Conservation (phyloP, 2,329 filamentous ascomycete genomes). For the Sodiomyces alkalinus region DNA sequence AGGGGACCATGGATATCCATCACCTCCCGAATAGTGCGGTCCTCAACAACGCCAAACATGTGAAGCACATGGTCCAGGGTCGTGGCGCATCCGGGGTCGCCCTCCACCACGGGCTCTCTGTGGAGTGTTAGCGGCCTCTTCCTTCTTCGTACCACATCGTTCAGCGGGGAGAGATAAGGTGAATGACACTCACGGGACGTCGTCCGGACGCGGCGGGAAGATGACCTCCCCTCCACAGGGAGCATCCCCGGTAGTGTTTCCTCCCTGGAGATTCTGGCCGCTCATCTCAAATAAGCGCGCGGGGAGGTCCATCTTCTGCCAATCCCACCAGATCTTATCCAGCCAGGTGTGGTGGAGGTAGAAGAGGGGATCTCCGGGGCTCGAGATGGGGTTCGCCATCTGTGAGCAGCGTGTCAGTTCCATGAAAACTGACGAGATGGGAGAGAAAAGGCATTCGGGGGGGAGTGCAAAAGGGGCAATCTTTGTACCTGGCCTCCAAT, state of each 20-base stretch:
- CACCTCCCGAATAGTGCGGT: slow-evolving; percentile 11
- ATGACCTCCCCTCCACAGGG: background rate
- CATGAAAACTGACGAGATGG: slow-evolving; percentile 4
- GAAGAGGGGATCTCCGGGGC: slow-evolving; percentile 17
- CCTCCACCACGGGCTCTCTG: slow-evolving; percentile 2
- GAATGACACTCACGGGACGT: slow-evolving; percentile 1
- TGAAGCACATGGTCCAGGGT: slow-evolving; percentile 13
- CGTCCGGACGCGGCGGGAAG: background rate
- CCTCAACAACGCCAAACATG: slow-evolving; percentile 12
- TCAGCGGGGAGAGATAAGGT: no score
- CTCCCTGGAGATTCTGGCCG: slow-evolving; percentile 1
- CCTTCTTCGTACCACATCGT: no score
- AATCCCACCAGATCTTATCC: slow-evolving; percentile 12
- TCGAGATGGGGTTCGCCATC: slow-evolving; percentile 8
- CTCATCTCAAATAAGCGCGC: slow-evolving; percentile 3
- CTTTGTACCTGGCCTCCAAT: no score
- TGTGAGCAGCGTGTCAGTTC: slow-evolving; percentile 5
- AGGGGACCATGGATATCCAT: slow-evolving; percentile 13
- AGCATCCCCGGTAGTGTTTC: background rate
- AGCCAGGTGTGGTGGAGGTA: slow-evolving; percentile 14
- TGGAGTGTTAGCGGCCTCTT: background rate
- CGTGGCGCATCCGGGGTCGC: slow-evolving; percentile 8
- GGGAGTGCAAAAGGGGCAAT: no score
- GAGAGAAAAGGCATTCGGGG: no score
- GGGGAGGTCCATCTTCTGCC: slow-evolving; percentile 8